Evolutionary conservation across 805 yeast species (phyloP).

Genomic region (Metschnikowia henanensis): DNA sequence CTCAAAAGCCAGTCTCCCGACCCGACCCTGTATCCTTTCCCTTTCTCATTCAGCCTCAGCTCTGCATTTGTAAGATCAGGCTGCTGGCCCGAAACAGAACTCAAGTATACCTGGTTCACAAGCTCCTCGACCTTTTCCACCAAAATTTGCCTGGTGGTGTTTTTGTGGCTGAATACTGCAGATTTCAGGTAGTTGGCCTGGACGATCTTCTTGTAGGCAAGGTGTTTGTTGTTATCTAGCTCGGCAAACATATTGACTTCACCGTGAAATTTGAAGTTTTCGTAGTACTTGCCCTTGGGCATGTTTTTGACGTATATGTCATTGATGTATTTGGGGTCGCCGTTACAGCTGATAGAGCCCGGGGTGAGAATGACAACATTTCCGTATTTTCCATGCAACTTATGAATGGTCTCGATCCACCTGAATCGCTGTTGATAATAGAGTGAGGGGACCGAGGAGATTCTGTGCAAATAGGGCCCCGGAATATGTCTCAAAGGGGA

Average conservation of each 20-base stretch:
- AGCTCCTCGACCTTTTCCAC: constrained; percentile 28
- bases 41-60: too few species aligned
- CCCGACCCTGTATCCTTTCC: too few species aligned
- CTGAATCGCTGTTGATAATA: constrained; percentile 45
- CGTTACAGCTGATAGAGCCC: constrained; percentile 57
- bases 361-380: constrained; percentile 63
- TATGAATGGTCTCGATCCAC: constrained; percentile 41
- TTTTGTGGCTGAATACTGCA: constrained; percentile 30
- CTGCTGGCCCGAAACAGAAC: constrained; percentile 29
- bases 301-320: constrained; percentile 57
- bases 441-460: constrained; percentile 37
- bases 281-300: constrained; percentile 59
- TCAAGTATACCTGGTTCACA: constrained; percentile 24
- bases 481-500: constrained; percentile 55
- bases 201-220: constrained; percentile 29
- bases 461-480: constrained; percentile 55
- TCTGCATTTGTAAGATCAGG: constrained; percentile 31
- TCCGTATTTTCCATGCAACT: constrained; percentile 57
- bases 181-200: constrained; percentile 35
- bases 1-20: too few species aligned
- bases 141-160: constrained; percentile 25
- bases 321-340: constrained; percentile 47
- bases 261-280: constrained; percentile 60
- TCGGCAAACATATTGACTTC: constrained; percentile 58
- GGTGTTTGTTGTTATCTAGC: constrained; percentile 39